Evolutionary conservation across 805 yeast species (phyloP).

Genomic region (Cyberlindnera americana): DNA sequence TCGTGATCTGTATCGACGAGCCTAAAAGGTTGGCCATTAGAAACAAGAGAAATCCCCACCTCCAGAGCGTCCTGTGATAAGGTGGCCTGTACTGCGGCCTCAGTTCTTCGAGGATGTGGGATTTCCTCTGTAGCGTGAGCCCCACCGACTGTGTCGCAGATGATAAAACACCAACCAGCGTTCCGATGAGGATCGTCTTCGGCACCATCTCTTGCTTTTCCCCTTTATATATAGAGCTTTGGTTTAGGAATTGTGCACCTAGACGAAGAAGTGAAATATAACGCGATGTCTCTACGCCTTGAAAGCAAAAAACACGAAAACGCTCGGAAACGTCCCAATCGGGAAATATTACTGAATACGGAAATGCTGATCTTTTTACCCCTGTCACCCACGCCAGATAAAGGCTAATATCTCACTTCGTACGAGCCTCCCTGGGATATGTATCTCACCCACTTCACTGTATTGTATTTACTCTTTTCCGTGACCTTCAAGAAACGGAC

Average conservation of each 20-base stretch:
- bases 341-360: too few species aligned
- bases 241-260: too few species aligned
- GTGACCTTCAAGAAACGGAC: constrained; percentile 68
- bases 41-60: constrained; percentile 67
- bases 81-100: constrained; percentile 32
- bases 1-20: constrained; percentile 76
- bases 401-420: constrained; percentile 63
- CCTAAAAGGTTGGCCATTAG: constrained; percentile 75
- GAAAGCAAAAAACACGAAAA: too few species aligned
- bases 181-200: constrained; percentile 47
- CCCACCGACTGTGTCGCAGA: constrained; percentile 82
- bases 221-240: too few species aligned
- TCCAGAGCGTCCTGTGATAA: constrained; percentile 60
- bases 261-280: too few species aligned
- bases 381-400: too few species aligned
- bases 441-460: constrained; percentile 89
- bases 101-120: constrained; percentile 51
- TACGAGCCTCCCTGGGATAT: constrained; percentile 72
- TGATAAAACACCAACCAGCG: constrained; percentile 67
- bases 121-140: constrained; percentile 74
- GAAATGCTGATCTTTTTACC: too few species aligned
- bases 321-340: too few species aligned
- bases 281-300: too few species aligned
- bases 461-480: constrained; percentile 56
- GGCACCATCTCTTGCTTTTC: background rate